Evolutionary conservation across 495 filamentous ascomycete species (phyloP).

Genomic region (Tuber aestivum): DNA sequence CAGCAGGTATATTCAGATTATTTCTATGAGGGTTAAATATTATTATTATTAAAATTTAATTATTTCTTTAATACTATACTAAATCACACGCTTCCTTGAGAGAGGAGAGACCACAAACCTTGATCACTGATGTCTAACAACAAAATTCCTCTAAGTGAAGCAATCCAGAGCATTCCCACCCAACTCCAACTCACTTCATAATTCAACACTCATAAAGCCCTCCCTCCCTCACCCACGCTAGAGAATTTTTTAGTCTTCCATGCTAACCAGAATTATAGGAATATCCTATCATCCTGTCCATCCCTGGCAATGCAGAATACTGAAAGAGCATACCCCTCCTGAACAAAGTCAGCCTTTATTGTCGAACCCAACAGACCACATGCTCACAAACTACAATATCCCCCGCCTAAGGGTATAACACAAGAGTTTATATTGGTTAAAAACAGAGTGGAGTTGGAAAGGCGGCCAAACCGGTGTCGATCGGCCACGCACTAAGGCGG

Average conservation of each 20-base stretch:
- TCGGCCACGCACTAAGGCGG: not conserved
- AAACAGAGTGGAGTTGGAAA: not conserved
- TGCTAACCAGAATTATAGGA: not conserved
- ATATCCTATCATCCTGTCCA: not conserved
- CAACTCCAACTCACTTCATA: not conserved
- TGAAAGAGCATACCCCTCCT: too few species aligned
- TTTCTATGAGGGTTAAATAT: not conserved
- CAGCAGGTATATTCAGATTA: not conserved
- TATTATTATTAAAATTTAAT: not conserved
- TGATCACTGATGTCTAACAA: too few species aligned
- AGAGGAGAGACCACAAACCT: too few species aligned
- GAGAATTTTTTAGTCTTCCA: too few species aligned
- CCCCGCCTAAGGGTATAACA: not conserved
- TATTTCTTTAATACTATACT: too few species aligned
- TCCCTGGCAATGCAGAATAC: not conserved
- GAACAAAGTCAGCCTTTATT: too few species aligned
- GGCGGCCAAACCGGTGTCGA: not conserved
- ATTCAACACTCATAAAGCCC: not conserved
- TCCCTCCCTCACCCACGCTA: not conserved
- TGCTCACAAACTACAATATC: not conserved
- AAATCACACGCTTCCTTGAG: not conserved
- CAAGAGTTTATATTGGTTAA: not conserved
- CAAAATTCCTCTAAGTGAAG: too few species aligned
- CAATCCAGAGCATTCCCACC: not conserved
- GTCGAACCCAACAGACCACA: not conserved